Evolutionary conservation across 2,329 filamentous ascomycete species (phyloP), one percentile per base, ranked within the genome.

Genomic region (Neopestalotiopsis sp.): DNA sequence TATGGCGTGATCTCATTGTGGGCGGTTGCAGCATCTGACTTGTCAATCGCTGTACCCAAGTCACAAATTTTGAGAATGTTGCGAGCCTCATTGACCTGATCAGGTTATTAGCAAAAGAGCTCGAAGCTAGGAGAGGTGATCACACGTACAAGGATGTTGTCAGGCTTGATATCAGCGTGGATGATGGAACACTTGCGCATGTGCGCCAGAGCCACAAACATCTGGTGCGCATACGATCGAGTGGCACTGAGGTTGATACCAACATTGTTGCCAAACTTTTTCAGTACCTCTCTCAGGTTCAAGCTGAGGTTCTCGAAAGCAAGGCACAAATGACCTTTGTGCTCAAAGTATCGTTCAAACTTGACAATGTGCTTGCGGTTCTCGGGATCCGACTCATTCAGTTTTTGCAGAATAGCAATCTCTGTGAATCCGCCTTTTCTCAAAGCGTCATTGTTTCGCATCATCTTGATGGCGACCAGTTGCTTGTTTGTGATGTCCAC

Each of bases 401-500:
- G 89, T 77, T 95, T 95, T 77, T 96, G 90, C 61, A 99, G 83
- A 72, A 98, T 97, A 57, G 94, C 92, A 78, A 98, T 97, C 79
- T 99, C 96, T 69, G 96, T 98, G 80, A 94, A 91, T 24, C 95
- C 96, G 60, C 94, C 95, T 80, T 97, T 98, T 73, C 91, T 88
- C 79, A 98, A 92, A 13, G 94, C 93, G 77, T 97, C 95, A 76
- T 99, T 98, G 80, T 97, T 97, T 71, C 96, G 93, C 81, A 98
- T 97, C 75, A 99, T 96, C 83, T 99, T 99, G 86, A 99, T 93
- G 30, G 96, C 96, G 40, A 98, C 95, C n/a, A 92, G 80, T 74
- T 89, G 88, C 75, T 91, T 91, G 69, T 88, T 93, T 63, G 89
- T 90, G 28, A 91, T 88, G 80, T 98, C 95, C 71, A 89, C 87